These are phyloP conservation scores for Nakazawaea wickerhamii DNA, from an alignment of 805 yeast genomes.

Conservation along the genomic window DNA sequence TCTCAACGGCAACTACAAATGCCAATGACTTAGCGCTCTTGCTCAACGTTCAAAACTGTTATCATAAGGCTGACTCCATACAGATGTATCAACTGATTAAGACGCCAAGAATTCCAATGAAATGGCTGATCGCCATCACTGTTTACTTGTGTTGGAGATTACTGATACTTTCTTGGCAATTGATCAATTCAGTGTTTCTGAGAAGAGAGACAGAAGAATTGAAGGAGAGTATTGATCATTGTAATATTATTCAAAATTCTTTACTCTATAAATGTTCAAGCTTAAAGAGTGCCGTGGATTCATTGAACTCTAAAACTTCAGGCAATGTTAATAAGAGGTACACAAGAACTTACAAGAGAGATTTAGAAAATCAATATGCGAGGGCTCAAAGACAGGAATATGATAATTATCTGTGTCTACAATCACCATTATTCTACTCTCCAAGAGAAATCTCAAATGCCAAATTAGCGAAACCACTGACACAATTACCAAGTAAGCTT, in stretches of 20 bases:
- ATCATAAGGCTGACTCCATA: constrained; percentile 20
- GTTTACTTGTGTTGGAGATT: constrained; percentile 6
- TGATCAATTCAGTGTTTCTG: constrained; percentile 9
- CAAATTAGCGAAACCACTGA: no score
- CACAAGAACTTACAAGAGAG: no score
- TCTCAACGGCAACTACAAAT: constrained; percentile 15
- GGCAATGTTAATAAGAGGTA: constrained; percentile 18
- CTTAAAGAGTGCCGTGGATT: constrained; percentile 5
- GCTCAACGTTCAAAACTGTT: constrained; percentile 24
- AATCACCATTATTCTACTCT: no score
- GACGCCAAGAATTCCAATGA: background rate
- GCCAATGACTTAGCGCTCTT: constrained; percentile 20
- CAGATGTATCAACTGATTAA: constrained; percentile 14
- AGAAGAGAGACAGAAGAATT: constrained; percentile 7
- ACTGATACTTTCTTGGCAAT: constrained; percentile 8
- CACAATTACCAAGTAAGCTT: no score
- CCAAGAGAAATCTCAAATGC: no score
- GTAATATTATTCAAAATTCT: background rate
- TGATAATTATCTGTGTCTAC: no score
- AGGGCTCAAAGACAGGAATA: no score
- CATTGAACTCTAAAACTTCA: constrained; percentile 11
- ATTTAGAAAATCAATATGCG: no score
- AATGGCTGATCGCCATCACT: constrained; percentile 12
- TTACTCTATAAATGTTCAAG: background rate
- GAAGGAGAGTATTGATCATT: background rate